These are phyloP conservation scores for Vitis vinifera DNA, from an alignment of 164 flowering plant species.

Conservation along the genomic window DNA sequence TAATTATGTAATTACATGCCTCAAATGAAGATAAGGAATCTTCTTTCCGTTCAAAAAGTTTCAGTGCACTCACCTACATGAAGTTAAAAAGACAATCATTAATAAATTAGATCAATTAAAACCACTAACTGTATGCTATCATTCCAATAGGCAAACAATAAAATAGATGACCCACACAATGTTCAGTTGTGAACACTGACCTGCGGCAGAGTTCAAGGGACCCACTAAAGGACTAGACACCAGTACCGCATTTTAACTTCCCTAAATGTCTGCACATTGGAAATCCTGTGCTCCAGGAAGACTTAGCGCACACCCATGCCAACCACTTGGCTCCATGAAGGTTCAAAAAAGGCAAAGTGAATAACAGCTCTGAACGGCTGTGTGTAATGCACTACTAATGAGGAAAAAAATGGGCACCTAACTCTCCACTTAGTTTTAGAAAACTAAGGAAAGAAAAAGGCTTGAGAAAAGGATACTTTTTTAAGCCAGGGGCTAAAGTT, in stretches of 20 bases:
- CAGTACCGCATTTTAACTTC: no score
- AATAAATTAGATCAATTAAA: constrained; percentile 5
- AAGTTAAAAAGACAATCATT: constrained; percentile 6
- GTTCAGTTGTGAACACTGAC: not conserved
- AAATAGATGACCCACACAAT: constrained; percentile 5
- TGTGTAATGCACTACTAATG: no score
- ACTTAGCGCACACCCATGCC: no score
- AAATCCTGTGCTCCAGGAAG: no score
- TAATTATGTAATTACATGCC: not conserved
- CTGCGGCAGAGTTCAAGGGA: not conserved
- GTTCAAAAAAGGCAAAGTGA: no score
- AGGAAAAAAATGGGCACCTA: not conserved
- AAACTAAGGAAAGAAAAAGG: no score
- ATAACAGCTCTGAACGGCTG: no score
- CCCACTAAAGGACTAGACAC: constrained; percentile 5
- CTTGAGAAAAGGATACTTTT: no score
- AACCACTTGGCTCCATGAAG: no score
- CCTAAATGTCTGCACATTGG: no score
- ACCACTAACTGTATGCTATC: not conserved
- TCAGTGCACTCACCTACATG: constrained; percentile 11
- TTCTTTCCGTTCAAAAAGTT: constrained; percentile 18
- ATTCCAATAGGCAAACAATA: constrained; percentile 5
- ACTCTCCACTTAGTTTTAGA: no score
- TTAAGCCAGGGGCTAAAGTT: constrained; percentile 4
- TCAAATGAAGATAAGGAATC: constrained; percentile 27